phyloP scores from a whole-genome alignment of 2,329 filamentous ascomycete genomes.

The Davidsoniella neocaledoniae region DNA sequence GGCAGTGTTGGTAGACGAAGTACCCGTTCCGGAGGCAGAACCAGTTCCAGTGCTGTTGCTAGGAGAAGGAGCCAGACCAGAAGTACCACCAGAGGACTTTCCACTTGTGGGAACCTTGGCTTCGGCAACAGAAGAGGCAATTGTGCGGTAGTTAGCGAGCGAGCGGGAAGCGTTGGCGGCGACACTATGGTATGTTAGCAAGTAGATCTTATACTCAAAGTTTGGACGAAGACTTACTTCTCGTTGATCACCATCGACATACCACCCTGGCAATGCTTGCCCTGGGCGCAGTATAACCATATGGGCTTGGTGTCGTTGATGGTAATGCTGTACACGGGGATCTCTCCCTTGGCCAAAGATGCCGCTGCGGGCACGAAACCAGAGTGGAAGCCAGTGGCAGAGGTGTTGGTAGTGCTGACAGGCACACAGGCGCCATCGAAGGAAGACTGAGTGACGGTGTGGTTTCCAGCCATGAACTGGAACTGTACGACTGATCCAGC shows the following conservation, averaged over 20 bases:
- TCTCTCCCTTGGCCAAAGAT: conserved; percentile 28
- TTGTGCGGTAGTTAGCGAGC: conserved; percentile 30
- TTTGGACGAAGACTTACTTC: conserved; percentile 32
- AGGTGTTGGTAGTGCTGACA: conserved; percentile 32
- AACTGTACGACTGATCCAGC: conserved; percentile 51
- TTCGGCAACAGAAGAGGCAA: conserved; percentile 22
- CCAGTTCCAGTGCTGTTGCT: not conserved
- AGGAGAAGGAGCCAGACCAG: conserved; percentile 8
- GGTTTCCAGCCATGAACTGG: conserved; percentile 52
- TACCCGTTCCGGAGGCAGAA: conserved; percentile 1
- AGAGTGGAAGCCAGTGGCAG: conserved; percentile 46
- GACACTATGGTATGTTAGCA: conserved; percentile 20
- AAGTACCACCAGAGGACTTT: conserved; percentile 4
- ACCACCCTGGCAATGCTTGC: conserved; percentile 54
- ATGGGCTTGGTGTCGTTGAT: conserved; percentile 53
- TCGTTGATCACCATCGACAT: conserved; percentile 67
- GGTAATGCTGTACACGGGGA: conserved; percentile 54
- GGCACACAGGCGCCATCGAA: conserved; percentile 46
- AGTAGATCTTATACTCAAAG: not conserved
- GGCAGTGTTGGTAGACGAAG: not conserved
- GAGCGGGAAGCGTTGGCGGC: conserved; percentile 34
- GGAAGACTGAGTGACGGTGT: conserved; percentile 63
- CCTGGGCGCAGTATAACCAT: conserved; percentile 67
- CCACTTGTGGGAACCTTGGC: conserved; percentile 16
- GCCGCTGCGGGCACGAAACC: conserved; percentile 49